Evolutionary conservation across 768 basidiomycete genomes (phyloP), one percentile per base, ranked within the genome.

Genomic region (Serpula lacrymans): DNA sequence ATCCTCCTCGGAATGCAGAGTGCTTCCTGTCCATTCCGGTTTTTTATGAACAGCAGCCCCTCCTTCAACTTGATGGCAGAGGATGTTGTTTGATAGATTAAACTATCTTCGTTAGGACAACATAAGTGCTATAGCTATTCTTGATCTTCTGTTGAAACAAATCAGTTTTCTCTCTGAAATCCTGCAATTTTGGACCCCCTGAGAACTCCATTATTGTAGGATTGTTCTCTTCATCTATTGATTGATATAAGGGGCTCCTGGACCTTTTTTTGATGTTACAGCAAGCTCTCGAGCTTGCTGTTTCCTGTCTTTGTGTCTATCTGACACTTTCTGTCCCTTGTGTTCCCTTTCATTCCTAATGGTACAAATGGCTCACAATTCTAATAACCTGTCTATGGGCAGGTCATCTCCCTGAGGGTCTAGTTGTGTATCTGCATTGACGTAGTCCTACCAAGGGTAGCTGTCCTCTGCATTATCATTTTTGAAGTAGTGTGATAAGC

Each of bases 1-100:
- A 31, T 29, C 52, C 9, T n/a, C 34, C 17, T 23, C 40, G 34
- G 62, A 5, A 60, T 43, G 37, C 59, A 58, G 4, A 55, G 9
- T 7, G 51, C 51, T 1, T 42, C 32, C 0, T n/a, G n/a, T n/a
- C n/a, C n/a, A n/a, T n/a, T n/a, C 23, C 27, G 13, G 16, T 41
- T 36, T 14, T 14, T 23, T 1, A 18, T 30, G 4, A 41, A 42
- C 1, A 53, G 16, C 18, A 47, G 25, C 11, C 46, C 39, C 5
- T 47, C 37, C 1, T 17, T n/a, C n/a, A n/a, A n/a, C n/a, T n/a
- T n/a, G n/a, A n/a, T n/a, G n/a, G 11, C 6, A 42, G 3, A 26
- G 37, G 37, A 16, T 38, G 37, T n/a, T 26, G 13, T 4, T 17
- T 16, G 3, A 17, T 24, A 7, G 26, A 11, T 5, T 11, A 6